A percentile compares a stretch with the other conserved stretches of the same genome.
Conservation (phyloP, 805 yeast species). For the Hanseniaspora clermontiae region DNA sequence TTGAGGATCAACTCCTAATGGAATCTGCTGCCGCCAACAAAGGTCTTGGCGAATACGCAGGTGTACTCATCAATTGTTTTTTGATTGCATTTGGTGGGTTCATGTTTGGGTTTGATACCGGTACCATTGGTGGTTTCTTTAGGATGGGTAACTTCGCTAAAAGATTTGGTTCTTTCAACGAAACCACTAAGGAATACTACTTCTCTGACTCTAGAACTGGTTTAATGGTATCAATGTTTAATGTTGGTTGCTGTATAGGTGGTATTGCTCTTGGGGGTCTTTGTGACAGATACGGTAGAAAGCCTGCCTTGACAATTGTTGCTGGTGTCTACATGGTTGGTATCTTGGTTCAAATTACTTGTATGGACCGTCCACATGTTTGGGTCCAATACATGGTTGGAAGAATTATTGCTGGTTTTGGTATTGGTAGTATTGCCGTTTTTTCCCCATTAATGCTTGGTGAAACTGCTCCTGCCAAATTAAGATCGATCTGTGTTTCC, state of each 20-base stretch:
- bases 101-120: slow-evolving; percentile 70
- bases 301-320: slow-evolving; percentile 46
- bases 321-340: slow-evolving; percentile 57
- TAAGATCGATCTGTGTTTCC: slow-evolving; percentile 62
- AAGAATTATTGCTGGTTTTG: slow-evolving; percentile 56
- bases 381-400: slow-evolving; percentile 69
- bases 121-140: slow-evolving; percentile 66
- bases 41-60: slow-evolving; percentile 27
- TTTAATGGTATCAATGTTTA: slow-evolving; percentile 47
- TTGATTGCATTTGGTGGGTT: slow-evolving; percentile 30
- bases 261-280: slow-evolving; percentile 46
- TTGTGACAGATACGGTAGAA: slow-evolving; percentile 56
- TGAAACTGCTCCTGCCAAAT: slow-evolving; percentile 27
- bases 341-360: slow-evolving; percentile 51
- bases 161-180: slow-evolving; percentile 43
- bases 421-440: slow-evolving; percentile 68
- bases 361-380: slow-evolving; percentile 22
- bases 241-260: slow-evolving; percentile 66
- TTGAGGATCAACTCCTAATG: not conserved
- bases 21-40: slow-evolving; percentile 14
- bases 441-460: slow-evolving; percentile 62
- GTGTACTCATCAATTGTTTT: slow-evolving; percentile 24
- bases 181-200: slow-evolving; percentile 24
- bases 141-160: slow-evolving; percentile 41
- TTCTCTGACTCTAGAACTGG: slow-evolving; percentile 46